Base-by-base conservation (phyloP, 2,329 filamentous ascomycete genomes). In the Colletotrichum endophyticum region DNA sequence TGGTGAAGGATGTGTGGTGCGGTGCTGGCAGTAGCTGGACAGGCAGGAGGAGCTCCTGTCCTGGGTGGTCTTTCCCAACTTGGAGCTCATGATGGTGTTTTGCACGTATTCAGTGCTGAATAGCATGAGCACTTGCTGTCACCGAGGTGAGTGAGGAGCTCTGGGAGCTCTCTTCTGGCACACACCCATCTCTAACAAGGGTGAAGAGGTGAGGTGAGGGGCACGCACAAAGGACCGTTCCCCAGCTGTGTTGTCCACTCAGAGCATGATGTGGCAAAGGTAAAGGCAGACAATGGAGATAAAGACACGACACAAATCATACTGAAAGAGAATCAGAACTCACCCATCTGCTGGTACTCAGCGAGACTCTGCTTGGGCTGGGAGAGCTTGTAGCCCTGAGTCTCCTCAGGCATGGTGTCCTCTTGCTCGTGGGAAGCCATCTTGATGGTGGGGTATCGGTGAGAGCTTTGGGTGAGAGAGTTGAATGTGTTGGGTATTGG, bases 351-450 rank as follows among this genome's bases (percentile, higher is more conserved):
- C 84, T 96, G 91, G 88, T 98, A 98, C 87, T 98, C 95, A 79
- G 96, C 95, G 83, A 99, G 91, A 81, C 95, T 98, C 92, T 99
- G 98, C 94, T 98, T 98, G 78, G 91, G 91, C 92, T 98, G 95
- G 80, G 95, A 96, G 84, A 98, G 94, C 92, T 98, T 98, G 94
- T 98, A 99, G 85, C 96, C 96, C 88, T 96, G 94, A 80, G 96
- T 98, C 88, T 94, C 91, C 89, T 97, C 95, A 79, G 95, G 94
- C 86, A 94, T 90, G 80, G 96, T 92, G 83, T 99, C 96, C 78
- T 98, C 95, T 76, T 76, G 73, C 79, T 93, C 89, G 83, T 91
- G 88, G 81, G 92, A 91, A 80, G 93, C 89, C 94, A 49, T 49
- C 39, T 49, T 49, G 19, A 95, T 95, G 81, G 81, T 89, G 85